phyloP scores from a whole-genome alignment of 208 protist genomes.

The Wallacemonas sp. region DNA sequence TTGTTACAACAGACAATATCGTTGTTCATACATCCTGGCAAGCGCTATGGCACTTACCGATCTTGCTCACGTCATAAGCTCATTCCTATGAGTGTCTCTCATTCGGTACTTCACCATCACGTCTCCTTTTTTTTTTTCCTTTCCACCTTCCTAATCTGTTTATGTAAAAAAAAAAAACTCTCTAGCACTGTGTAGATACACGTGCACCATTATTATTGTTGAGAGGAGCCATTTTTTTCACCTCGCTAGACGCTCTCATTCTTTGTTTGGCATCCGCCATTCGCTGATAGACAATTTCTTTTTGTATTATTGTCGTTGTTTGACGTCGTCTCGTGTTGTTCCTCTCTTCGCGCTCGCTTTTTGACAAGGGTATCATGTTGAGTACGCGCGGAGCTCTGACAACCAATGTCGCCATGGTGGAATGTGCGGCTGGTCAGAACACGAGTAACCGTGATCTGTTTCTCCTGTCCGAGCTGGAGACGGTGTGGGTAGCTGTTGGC shows the following conservation, averaged over 20 bases:
- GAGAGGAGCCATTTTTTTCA: too few species aligned
- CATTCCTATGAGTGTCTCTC: too few species aligned
- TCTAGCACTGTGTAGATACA: neutral
- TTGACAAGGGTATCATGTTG: too few species aligned
- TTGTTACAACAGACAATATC: too few species aligned
- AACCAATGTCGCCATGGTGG: conserved; percentile 75
- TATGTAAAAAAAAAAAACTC: too few species aligned
- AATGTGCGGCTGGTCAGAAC: conserved; percentile 77
- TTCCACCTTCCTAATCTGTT: neutral
- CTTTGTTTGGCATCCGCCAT: neutral
- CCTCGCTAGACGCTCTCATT: too few species aligned
- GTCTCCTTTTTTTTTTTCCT: neutral
- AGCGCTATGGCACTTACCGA: too few species aligned
- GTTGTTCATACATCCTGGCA: too few species aligned
- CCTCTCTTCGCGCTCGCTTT: too few species aligned
- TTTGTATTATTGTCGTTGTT: neutral
- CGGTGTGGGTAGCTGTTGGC: conserved; percentile 74
- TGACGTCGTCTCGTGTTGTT: neutral
- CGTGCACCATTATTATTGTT: neutral
- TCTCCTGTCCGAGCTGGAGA: conserved; percentile 81
- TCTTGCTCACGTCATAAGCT: too few species aligned
- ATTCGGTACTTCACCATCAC: neutral
- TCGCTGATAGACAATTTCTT: too few species aligned
- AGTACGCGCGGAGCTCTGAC: conserved; percentile 75
- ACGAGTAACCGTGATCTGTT: conserved; percentile 59